A percentile compares a stretch with the other conserved stretches of the same genome.
These are phyloP conservation scores for Brassica balearica DNA, from an alignment of 441 rosid species.

Conservation along the genomic window DNA sequence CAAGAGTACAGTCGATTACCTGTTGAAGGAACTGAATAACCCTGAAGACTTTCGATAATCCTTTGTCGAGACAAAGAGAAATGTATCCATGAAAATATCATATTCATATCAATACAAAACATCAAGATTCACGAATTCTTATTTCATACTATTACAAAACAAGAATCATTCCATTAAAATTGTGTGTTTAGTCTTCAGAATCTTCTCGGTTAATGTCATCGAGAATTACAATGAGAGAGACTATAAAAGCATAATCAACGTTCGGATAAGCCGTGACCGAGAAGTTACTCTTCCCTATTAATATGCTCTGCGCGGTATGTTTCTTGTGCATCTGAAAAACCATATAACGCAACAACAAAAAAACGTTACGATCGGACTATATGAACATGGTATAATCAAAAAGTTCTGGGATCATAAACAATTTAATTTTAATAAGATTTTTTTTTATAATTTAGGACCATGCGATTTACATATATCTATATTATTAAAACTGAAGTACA, in stretches of 20 bases:
- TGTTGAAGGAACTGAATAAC: background rate
- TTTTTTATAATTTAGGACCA: background rate
- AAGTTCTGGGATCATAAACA: too few species aligned
- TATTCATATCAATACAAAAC: background rate
- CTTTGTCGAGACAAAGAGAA: background rate
- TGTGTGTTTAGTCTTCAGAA: slow-evolving; percentile 25
- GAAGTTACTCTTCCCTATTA: slow-evolving; percentile 52
- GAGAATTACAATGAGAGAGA: slow-evolving; percentile 57
- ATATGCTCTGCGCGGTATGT: slow-evolving; percentile 40
- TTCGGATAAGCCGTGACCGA: slow-evolving; percentile 55
- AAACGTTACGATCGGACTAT: background rate
- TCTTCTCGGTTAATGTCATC: slow-evolving; percentile 50
- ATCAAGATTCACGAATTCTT: background rate
- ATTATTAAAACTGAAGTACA: too few species aligned
- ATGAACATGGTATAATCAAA: too few species aligned
- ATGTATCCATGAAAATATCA: background rate
- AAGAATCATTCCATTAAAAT: background rate
- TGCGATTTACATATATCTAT: background rate
- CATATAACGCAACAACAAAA: background rate
- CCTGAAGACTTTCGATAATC: background rate
- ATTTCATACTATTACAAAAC: background rate
- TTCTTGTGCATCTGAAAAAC: slow-evolving; percentile 58
- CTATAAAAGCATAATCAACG: slow-evolving; percentile 57
- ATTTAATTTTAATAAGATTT: too few species aligned
- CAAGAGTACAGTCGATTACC: background rate